These are phyloP conservation scores for Tulasnella sp. DNA, from an alignment of 768 basidiomycete species.

Conservation along the genomic window DNA sequence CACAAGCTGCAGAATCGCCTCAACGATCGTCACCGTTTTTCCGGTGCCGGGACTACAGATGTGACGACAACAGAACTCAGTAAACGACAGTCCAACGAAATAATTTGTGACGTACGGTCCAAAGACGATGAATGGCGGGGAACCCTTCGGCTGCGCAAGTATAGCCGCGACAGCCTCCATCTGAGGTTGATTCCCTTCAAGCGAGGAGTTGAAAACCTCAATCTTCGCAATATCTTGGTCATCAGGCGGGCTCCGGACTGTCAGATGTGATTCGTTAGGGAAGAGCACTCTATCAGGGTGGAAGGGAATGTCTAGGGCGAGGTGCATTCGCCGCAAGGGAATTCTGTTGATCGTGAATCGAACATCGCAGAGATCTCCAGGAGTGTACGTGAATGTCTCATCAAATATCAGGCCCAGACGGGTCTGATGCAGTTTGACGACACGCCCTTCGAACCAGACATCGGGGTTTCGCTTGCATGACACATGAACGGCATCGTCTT, in stretches of 20 bases:
- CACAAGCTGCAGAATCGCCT: slow-evolving; percentile 6
- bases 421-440: not conserved
- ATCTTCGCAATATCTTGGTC: not conserved
- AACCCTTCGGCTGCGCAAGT: not conserved
- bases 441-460: slow-evolving; percentile 7
- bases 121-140: slow-evolving; percentile 14
- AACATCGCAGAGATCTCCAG: slow-evolving; percentile 3
- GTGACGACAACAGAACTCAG: not conserved
- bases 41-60: slow-evolving; percentile 10
- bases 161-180: slow-evolving; percentile 10
- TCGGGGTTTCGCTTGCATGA: not conserved
- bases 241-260: not conserved
- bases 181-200: slow-evolving; percentile 11
- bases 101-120: slow-evolving; percentile 14
- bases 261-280: not conserved
- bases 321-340: slow-evolving; percentile 12
- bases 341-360: slow-evolving; percentile 7
- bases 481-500: not conserved
- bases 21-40: slow-evolving; percentile 13
- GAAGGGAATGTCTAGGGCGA: not conserved
- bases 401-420: slow-evolving; percentile 7
- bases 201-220: slow-evolving; percentile 10
- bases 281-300: not conserved
- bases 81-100: not conserved
- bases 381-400: not conserved